A percentile compares a stretch with the other conserved stretches of the same genome.
Conservation (phyloP, 768 basidiomycete genomes). For the Tricholoma bakamatsutake region DNA sequence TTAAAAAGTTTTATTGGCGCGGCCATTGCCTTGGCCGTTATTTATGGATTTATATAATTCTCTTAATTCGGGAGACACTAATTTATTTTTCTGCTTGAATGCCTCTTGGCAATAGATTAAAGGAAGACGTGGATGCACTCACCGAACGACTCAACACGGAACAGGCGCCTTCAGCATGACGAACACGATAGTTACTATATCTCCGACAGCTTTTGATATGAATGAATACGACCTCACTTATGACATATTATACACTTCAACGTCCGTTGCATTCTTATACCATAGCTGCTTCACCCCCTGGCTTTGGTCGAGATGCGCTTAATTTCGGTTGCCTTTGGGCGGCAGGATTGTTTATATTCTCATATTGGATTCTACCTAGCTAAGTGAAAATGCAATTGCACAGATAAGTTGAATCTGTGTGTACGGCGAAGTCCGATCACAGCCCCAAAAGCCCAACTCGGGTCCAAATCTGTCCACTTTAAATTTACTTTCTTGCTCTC, state of each 20-base stretch:
- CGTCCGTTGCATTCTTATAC: conserved; percentile 5
- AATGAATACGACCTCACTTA: conserved; percentile 7
- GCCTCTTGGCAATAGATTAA: conserved; percentile 46
- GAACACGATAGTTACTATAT: conserved; percentile 4
- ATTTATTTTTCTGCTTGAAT: conserved; percentile 26
- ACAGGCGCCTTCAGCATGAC: conserved; percentile 17
- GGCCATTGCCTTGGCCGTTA: conserved; percentile 46
- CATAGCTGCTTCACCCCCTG: not conserved
- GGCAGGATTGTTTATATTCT: conserved; percentile 3
- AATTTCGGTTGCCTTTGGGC: not conserved
- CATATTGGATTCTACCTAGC: not conserved
- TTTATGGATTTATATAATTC: conserved; percentile 46
- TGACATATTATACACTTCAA: conserved; percentile 3
- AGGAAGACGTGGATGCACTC: conserved; percentile 55
- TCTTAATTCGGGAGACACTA: conserved; percentile 17
- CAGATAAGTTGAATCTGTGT: too few species aligned
- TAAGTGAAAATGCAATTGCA: not conserved
- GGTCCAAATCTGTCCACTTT: not conserved
- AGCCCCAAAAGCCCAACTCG: conserved; percentile 17
- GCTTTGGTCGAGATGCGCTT: conserved; percentile 1
- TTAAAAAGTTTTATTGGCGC: conserved; percentile 51
- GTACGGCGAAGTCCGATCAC: conserved; percentile 33
- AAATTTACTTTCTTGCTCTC: conserved; percentile 8
- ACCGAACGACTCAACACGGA: conserved; percentile 36
- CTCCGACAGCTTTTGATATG: conserved; percentile 4